These are phyloP conservation scores for Pulicaria dysenterica DNA, from an alignment of 129 eudicot species.

Conservation along the genomic window DNA sequence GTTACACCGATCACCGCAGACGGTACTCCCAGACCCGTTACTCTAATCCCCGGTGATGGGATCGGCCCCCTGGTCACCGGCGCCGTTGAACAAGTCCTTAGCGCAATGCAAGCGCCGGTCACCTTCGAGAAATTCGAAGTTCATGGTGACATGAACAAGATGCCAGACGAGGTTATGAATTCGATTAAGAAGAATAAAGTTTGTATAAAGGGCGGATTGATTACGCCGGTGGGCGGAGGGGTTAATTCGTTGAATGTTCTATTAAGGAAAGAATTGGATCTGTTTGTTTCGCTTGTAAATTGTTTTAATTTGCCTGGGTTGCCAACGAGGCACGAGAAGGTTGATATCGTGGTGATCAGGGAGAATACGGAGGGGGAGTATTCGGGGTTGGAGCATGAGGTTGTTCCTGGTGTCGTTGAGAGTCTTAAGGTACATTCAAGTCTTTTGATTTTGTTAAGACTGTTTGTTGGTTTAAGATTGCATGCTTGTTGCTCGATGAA, in stretches of 20 bases:
- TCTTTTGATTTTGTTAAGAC: background rate
- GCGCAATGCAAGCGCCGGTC: slow-evolving; percentile 77
- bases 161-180: slow-evolving; percentile 57
- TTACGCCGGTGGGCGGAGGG: slow-evolving; percentile 76
- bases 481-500: slow-evolving; percentile 22
- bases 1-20: slow-evolving; percentile 67
- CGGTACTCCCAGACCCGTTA: slow-evolving; percentile 56
- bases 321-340: slow-evolving; percentile 72
- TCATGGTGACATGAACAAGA: slow-evolving; percentile 64
- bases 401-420: slow-evolving; percentile 84
- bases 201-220: slow-evolving; percentile 67
- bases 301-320: slow-evolving; percentile 74
- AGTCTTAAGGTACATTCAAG: slow-evolving; percentile 63
- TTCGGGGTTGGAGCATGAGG: slow-evolving; percentile 83
- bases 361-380: slow-evolving; percentile 96
- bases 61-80: slow-evolving; percentile 78
- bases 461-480: slow-evolving; percentile 1
- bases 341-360: slow-evolving; percentile 80
- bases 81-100: slow-evolving; percentile 78
- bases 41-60: slow-evolving; percentile 87
- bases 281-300: slow-evolving; percentile 67
- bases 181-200: slow-evolving; percentile 75
- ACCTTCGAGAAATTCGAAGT: slow-evolving; percentile 65
- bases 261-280: slow-evolving; percentile 62
- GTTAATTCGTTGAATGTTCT: slow-evolving; percentile 65